Evolutionary conservation across 441 rosid genomes (phyloP), one percentile per base, ranked within the genome.

Genomic region (Breynia disticha): DNA sequence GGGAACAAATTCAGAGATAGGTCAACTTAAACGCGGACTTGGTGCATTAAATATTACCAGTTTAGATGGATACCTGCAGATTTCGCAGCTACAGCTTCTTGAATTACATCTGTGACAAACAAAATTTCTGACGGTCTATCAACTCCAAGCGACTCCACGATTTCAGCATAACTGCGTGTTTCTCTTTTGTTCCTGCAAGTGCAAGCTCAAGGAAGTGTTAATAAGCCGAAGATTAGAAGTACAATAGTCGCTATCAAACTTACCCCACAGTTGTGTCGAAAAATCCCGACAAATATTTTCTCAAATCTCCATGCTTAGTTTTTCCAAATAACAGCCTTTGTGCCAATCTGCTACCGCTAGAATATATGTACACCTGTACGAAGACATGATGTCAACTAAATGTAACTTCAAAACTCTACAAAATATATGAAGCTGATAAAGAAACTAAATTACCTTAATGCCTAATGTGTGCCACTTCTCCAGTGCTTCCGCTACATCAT

Each of bases 341-440:
- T 13, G 97, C 87, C 76, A 93, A 73, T 62, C 98, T 77, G 76
- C 98, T 89, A 47, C 98, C 96, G 48, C 95, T 93, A 47, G 96
- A 93, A 76, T 93, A 93, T 66, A 93, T 86, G 68, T 89, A 93
- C 6, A 86, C 83, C 98, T 89, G 75, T 57, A 43, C 28, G 60
- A 44, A 45, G 47, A 56, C 8, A 46, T 28, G 19, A 38, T 28
- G 35, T 5, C 35, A 28, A 28, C 8, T 0, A 28, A 28, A 28
- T 4, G 5, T 28, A 4, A 28, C 7, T 28, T 5, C 8, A 28
- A 24, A 28, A 28, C 35, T 28, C 2, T 28, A 28, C 35, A 28
- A 28, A 0, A 9, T 5, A 28, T 28, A 28, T 9, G 8, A 28
- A 28, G 35, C 35, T 28, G 1, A 28, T 28, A 28, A 28, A 28